Evolutionary conservation across 2,329 filamentous ascomycete genomes (phyloP).

Genomic region (Cladosporium austrohemisphaericum): DNA sequence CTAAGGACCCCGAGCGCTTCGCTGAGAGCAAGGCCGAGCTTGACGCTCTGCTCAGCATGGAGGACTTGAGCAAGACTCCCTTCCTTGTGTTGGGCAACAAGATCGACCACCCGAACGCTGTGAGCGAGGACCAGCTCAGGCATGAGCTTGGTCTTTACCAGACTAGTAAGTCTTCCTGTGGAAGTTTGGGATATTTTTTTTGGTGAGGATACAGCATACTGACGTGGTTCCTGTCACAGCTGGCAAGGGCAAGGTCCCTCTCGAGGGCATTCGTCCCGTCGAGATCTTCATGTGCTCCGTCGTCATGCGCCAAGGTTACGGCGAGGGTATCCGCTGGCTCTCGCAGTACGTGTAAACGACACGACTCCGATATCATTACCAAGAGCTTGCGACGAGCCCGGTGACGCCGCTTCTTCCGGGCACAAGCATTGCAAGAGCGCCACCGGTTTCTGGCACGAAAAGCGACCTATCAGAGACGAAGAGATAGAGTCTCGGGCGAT

Average conservation of each 20-base stretch:
- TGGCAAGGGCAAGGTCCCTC: slow-evolving; percentile 88
- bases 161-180: slow-evolving; percentile 56
- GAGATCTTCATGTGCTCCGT: slow-evolving; percentile 99
- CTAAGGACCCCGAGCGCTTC: slow-evolving; percentile 95
- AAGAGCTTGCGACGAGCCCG: not conserved
- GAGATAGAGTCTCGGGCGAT: not conserved
- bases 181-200: not conserved
- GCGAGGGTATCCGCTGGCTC: slow-evolving; percentile 86
- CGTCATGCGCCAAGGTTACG: slow-evolving; percentile 93
- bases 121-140: slow-evolving; percentile 92
- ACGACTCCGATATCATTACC: not conserved
- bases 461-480: too few relatives aligned
- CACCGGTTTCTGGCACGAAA: too few relatives aligned
- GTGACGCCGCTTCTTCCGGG: too few relatives aligned
- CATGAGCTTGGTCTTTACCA: slow-evolving; percentile 91
- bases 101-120: slow-evolving; percentile 95
- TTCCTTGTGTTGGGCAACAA: slow-evolving; percentile 98
- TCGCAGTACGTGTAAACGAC: slow-evolving; percentile 73
- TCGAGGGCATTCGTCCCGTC: slow-evolving; percentile 89
- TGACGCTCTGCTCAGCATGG: slow-evolving; percentile 88
- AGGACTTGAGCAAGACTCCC: slow-evolving; percentile 91
- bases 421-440: too few relatives aligned
- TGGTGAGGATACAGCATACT: not conserved
- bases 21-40: slow-evolving; percentile 94
- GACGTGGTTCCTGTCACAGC: slow-evolving; percentile 20